phyloP scores from a whole-genome alignment of 805 yeast species.

The Starmerella vitae region DNA sequence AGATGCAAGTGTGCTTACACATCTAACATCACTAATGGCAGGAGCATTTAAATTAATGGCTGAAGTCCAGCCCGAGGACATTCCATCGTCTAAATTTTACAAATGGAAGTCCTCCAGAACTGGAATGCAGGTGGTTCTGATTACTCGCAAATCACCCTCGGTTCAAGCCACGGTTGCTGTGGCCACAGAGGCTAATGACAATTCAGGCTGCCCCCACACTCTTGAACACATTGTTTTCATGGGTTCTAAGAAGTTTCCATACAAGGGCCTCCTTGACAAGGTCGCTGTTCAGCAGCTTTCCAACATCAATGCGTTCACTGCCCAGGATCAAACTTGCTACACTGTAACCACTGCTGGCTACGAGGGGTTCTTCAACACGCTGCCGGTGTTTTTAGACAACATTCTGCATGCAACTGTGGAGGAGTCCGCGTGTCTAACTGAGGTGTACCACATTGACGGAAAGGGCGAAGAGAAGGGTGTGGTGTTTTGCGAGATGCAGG shows the following conservation, averaged over 20 bases:
- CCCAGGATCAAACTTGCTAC: slow-evolving; percentile 88
- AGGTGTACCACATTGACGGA: slow-evolving; percentile 90
- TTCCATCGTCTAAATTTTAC: slow-evolving; percentile 18
- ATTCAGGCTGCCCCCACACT: slow-evolving; percentile 91
- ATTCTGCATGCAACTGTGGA: slow-evolving; percentile 71
- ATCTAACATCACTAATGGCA: not conserved
- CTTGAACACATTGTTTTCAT: slow-evolving; percentile 85
- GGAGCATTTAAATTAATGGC: slow-evolving; percentile 16
- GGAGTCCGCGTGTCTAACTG: slow-evolving; percentile 83
- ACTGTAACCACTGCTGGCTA: slow-evolving; percentile 88
- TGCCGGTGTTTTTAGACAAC: slow-evolving; percentile 87
- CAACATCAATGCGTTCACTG: slow-evolving; percentile 93
- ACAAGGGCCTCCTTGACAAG: slow-evolving; percentile 78
- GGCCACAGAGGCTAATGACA: slow-evolving; percentile 78
- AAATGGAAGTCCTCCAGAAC: slow-evolving; percentile 72
- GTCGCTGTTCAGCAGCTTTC: slow-evolving; percentile 76
- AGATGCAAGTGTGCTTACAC: no score
- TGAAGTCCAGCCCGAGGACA: slow-evolving; percentile 18
- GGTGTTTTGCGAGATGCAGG: slow-evolving; percentile 95
- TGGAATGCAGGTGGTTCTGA: slow-evolving; percentile 65
- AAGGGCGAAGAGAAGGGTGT: slow-evolving; percentile 88
- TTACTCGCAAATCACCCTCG: slow-evolving; percentile 71
- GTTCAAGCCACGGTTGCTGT: slow-evolving; percentile 90
- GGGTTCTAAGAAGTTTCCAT: slow-evolving; percentile 85
- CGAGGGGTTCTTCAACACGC: slow-evolving; percentile 74